phyloP scores from a whole-genome alignment of 2,329 filamentous ascomycete genomes.

The Fonsecaea multimorphosa region DNA sequence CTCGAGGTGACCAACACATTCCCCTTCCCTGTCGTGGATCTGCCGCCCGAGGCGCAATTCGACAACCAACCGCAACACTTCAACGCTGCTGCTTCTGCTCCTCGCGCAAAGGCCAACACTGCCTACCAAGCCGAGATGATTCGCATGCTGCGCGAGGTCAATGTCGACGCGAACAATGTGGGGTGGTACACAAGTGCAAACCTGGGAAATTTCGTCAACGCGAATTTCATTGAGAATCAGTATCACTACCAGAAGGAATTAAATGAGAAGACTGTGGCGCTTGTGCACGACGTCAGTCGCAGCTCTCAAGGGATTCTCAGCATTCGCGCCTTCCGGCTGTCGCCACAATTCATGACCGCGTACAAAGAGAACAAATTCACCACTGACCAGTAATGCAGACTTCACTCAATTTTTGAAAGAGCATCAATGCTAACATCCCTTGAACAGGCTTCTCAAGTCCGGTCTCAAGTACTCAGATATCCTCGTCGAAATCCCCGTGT shows the following conservation, averaged over 20 bases:
- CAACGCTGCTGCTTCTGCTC: conserved; percentile 81
- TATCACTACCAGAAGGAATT: conserved; percentile 92
- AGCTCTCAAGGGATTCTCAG: conserved; percentile 91
- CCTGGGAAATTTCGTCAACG: conserved; percentile 97
- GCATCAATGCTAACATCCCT: conserved; percentile 38
- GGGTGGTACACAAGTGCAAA: conserved; percentile 99
- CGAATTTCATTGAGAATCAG: conserved; percentile 96
- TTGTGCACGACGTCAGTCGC: conserved; percentile 94
- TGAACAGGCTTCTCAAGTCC: conserved; percentile 82
- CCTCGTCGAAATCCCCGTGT: conserved; percentile 84
- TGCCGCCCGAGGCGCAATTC: conserved; percentile 73
- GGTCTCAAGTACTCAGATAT: conserved; percentile 94
- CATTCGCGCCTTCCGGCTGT: conserved; percentile 88
- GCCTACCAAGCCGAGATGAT: conserved; percentile 97
- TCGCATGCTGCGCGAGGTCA: conserved; percentile 92
- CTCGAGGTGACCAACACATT: conserved; percentile 95
- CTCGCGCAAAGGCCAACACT: conserved; percentile 87
- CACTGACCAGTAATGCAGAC: conserved; percentile 76
- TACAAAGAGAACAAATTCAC: conserved; percentile 99
- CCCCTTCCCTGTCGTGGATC: conserved; percentile 84
- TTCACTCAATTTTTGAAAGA: not conserved
- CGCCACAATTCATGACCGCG: conserved; percentile 82
- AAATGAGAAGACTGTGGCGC: conserved; percentile 83
- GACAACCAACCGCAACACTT: conserved; percentile 64
- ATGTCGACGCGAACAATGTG: conserved; percentile 96